Percentiles rank a stretch among this genome's conserved stretches.
Evolutionary conservation across 2,329 filamentous ascomycete species (phyloP).

Genomic region (Clonostachys chloroleuca): DNA sequence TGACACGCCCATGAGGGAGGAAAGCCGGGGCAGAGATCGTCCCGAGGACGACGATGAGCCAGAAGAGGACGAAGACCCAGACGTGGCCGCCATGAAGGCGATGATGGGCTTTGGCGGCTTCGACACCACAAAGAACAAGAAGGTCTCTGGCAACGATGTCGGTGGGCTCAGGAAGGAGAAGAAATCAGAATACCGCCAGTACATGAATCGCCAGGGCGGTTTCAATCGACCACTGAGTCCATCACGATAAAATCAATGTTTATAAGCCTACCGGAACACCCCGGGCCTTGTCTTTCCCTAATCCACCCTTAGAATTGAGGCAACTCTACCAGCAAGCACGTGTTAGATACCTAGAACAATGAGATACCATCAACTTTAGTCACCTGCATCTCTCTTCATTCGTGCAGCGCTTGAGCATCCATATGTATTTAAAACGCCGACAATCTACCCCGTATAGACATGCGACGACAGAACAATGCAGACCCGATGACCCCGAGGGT

Average conservation of each 20-base stretch:
- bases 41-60: constrained; percentile 17
- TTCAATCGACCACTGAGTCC: constrained; percentile 77
- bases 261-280: too few relatives aligned
- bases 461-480: too few relatives aligned
- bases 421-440: too few relatives aligned
- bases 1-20: constrained; percentile 9
- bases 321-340: too few relatives aligned
- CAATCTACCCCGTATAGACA: too few relatives aligned
- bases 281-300: too few relatives aligned
- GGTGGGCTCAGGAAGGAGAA: constrained; percentile 86
- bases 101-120: constrained; percentile 92
- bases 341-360: too few relatives aligned
- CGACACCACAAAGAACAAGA: constrained; percentile 80
- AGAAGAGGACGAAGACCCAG: constrained; percentile 54
- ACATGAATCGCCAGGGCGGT: constrained; percentile 83
- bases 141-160: constrained; percentile 82
- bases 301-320: too few relatives aligned
- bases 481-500: too few relatives aligned
- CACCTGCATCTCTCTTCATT: too few relatives aligned
- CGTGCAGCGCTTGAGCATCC: too few relatives aligned
- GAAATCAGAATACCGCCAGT: constrained; percentile 92
- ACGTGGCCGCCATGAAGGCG: constrained; percentile 69
- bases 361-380: too few relatives aligned
- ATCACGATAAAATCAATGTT: constrained; percentile 18
- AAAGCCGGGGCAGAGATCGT: constrained; percentile 16